A percentile compares a stretch with the other conserved stretches of the same genome.
These are phyloP conservation scores for Aspergillus clavatus DNA, from an alignment of 2,329 filamentous ascomycete species.

Conservation along the genomic window DNA sequence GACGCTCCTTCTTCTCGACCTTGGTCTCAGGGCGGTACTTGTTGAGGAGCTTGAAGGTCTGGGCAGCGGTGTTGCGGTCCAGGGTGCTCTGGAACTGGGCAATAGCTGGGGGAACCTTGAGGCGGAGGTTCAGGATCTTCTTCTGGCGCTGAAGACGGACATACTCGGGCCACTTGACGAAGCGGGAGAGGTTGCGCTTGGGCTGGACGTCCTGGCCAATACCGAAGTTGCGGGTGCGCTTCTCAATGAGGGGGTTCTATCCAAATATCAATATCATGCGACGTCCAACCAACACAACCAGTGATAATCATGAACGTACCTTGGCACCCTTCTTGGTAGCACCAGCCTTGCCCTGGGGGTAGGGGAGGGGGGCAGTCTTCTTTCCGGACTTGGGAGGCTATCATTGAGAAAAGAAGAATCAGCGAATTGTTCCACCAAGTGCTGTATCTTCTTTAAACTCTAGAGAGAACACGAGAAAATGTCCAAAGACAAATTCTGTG, in stretches of 20 bases:
- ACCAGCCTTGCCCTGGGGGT: slow-evolving; percentile 87
- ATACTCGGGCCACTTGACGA: slow-evolving; percentile 99
- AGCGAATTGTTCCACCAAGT: slow-evolving; percentile 73
- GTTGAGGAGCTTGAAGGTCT: slow-evolving; percentile 98
- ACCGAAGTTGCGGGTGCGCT: slow-evolving; percentile 93
- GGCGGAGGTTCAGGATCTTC: slow-evolving; percentile 95
- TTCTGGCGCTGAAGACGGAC: slow-evolving; percentile 92
- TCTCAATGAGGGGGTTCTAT: slow-evolving; percentile 99
- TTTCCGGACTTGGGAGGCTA: slow-evolving; percentile 97
- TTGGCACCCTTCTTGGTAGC: slow-evolving; percentile 88
- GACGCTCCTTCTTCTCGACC: slow-evolving; percentile 99
- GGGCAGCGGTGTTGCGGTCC: slow-evolving; percentile 92
- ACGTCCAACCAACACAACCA: slow-evolving; percentile 8
- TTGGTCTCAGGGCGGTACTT: slow-evolving; percentile 99
- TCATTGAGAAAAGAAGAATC: slow-evolving; percentile 99
- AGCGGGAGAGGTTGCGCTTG: slow-evolving; percentile 88
- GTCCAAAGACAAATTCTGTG: slow-evolving; percentile 50
- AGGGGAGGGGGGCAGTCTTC: slow-evolving; percentile 96
- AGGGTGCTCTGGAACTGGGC: slow-evolving; percentile 97
- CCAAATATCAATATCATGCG: slow-evolving; percentile 13
- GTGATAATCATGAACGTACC: slow-evolving; percentile 54
- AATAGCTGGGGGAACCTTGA: slow-evolving; percentile 97
- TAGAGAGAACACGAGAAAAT: slow-evolving; percentile 62
- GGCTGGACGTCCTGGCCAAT: slow-evolving; percentile 99
- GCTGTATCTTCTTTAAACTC: slow-evolving; percentile 81